Conservation (phyloP, 306 rosid species). For the Quillaja saponaria region DNA sequence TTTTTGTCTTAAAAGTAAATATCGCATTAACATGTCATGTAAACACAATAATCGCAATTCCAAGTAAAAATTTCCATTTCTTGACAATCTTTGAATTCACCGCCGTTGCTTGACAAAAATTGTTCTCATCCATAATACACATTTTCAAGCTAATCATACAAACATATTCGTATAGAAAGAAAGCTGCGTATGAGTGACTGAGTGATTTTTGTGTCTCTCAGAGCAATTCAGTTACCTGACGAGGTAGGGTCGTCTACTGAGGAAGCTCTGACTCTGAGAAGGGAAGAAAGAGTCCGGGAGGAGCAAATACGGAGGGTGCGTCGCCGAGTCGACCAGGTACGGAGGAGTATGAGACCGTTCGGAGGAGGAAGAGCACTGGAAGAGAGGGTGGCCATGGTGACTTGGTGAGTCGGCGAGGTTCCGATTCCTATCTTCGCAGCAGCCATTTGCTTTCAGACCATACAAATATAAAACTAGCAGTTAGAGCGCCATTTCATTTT, state of each 20-base stretch:
- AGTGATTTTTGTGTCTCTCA: neutral
- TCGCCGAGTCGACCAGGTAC: constrained; percentile 35
- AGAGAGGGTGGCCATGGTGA: constrained; percentile 29
- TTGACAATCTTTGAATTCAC: constrained; percentile 25
- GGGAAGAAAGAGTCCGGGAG: constrained; percentile 36
- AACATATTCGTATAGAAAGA: constrained; percentile 14
- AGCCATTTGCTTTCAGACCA: constrained; percentile 49
- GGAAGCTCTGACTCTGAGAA: constrained; percentile 54
- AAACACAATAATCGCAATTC: constrained; percentile 2
- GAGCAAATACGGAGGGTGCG: constrained; percentile 37
- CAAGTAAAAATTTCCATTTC: constrained; percentile 1
- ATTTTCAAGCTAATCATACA: neutral
- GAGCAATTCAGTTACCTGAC: constrained; percentile 44
- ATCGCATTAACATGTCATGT: neutral
- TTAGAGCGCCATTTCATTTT: neutral
- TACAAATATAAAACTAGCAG: constrained; percentile 27
- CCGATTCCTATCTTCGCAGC: constrained; percentile 45
- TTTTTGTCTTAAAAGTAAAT: neutral
- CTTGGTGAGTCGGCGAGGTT: constrained; percentile 47
- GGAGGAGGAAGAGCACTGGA: constrained; percentile 36
- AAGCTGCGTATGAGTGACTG: neutral
- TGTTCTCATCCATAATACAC: constrained; percentile 3
- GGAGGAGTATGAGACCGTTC: constrained; percentile 43
- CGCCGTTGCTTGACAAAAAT: constrained; percentile 1
- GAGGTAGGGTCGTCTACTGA: constrained; percentile 40